phyloP scores from a whole-genome alignment of 768 basidiomycete species.

The Clitopilus hobsonii region DNA sequence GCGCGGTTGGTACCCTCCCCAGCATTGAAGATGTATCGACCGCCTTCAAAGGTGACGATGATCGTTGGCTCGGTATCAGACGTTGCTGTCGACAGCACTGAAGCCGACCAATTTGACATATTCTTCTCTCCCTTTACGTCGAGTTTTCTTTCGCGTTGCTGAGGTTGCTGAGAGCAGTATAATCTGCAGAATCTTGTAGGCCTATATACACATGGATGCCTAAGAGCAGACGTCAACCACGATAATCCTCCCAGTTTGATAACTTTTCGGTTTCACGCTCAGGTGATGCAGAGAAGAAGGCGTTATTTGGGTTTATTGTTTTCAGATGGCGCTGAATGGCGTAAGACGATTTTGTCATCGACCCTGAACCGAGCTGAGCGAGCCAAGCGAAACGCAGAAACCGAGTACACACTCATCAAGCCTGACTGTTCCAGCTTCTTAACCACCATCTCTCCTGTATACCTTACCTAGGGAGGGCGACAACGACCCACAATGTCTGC shows the following conservation, averaged over 20 bases:
- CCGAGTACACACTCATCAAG: too few relatives aligned
- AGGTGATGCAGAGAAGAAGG: not conserved
- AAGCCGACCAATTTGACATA: conserved; percentile 49
- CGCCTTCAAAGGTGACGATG: conserved; percentile 68
- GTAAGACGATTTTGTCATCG: not conserved
- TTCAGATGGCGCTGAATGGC: not conserved
- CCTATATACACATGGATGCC: conserved; percentile 4
- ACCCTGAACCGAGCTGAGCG: not conserved
- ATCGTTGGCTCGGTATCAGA: conserved; percentile 83
- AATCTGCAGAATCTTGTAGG: conserved; percentile 6
- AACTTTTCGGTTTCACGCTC: not conserved
- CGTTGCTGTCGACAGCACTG: conserved; percentile 51
- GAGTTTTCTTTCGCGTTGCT: conserved; percentile 4
- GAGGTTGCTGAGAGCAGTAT: conserved; percentile 5
- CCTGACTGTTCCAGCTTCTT: not conserved
- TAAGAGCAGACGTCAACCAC: conserved; percentile 3
- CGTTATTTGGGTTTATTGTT: conserved; percentile 11
- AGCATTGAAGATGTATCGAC: conserved; percentile 85
- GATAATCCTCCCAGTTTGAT: not conserved
- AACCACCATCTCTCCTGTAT: not conserved
- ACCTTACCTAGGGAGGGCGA: not conserved
- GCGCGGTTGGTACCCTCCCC: conserved; percentile 78
- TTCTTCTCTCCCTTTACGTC: not conserved
- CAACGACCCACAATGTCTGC: not conserved
- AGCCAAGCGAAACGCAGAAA: not conserved